Base-by-base conservation (phyloP, 1,284 basidiomycete genomes). In the Marasmius fiardii region DNA sequence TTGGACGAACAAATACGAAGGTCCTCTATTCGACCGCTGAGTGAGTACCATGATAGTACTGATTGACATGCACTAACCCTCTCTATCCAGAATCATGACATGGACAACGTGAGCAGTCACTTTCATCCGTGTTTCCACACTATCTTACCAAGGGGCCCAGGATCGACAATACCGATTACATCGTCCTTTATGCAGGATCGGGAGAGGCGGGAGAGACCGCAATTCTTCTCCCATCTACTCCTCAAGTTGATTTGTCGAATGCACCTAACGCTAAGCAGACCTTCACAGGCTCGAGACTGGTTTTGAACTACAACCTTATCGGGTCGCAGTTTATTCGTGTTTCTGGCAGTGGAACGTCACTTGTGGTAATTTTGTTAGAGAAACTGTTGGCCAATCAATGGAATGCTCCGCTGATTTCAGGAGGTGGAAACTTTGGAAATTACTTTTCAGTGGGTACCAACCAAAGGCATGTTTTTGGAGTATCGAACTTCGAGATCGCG, bases 381-480 rank as follows among this genome's bases (percentile, higher is more conserved):
- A 79, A 80, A 47, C 59, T 63, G 16, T 75, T 74, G 4, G 77
- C 80, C 1, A 73, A 73, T 49, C 70, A 66, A 28, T 80, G 79
- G 73, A 75, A 78, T 65, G 78, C 78, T 5, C 77, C 78, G 10
- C 59, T 76, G 35, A 69, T 82, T 48, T 53, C 72, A 28, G 65
- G 65, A 20, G 54, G 61, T 45, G 73, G 72, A 10, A 57, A 53
- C 1, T 80, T 78, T 55, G 71, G 68, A 1, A 68, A 72, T 49
- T 79, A 71, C 62, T 81, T 78, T 66, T 75, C 74, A 6, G 57
- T 81, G 26, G 80, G 79, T 24, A 74, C 76, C 12, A 83, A 82
- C 58, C 60, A 70, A 47, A 77, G 71, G 70, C 75, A 53, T 43
- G 63, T 56, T 8, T 28, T 20, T 5, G 26, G 18, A 23, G 16